These are phyloP conservation scores for Alternaria infectoria DNA, from an alignment of 2,329 filamentous ascomycete species.

Conservation along the genomic window DNA sequence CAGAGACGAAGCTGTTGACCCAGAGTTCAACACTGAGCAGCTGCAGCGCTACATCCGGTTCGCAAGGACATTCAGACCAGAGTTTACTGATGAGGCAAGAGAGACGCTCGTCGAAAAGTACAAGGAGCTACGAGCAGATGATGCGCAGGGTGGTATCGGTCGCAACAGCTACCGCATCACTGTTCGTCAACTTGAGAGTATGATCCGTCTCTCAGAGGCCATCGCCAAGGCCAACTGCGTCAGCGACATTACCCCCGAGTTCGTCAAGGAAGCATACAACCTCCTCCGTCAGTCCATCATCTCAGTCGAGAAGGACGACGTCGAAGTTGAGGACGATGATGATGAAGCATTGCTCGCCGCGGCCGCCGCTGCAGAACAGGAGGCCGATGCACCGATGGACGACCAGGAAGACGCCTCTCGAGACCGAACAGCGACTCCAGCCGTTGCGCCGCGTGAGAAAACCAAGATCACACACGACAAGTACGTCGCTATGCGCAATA, in stretches of 20 bases:
- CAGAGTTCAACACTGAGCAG: slow-evolving; percentile 95
- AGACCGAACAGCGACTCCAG: slow-evolving; percentile 46
- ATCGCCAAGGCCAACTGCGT: slow-evolving; percentile 98
- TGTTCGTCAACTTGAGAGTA: slow-evolving; percentile 90
- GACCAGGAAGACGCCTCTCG: slow-evolving; percentile 45
- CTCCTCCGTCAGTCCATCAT: slow-evolving; percentile 94
- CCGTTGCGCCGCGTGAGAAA: slow-evolving; percentile 59
- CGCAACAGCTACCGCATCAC: slow-evolving; percentile 98
- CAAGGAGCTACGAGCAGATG: slow-evolving; percentile 91
- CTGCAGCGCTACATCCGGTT: slow-evolving; percentile 97
- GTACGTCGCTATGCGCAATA: slow-evolving; percentile 88
- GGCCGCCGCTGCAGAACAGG: slow-evolving; percentile 55
- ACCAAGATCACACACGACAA: slow-evolving; percentile 96
- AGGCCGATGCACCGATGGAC: slow-evolving; percentile 49
- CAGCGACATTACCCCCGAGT: slow-evolving; percentile 80
- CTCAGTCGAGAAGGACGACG: slow-evolving; percentile 95
- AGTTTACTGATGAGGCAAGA: slow-evolving; percentile 88
- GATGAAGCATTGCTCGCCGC: slow-evolving; percentile 65
- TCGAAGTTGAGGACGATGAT: slow-evolving; percentile 87
- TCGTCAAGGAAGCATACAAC: slow-evolving; percentile 91
- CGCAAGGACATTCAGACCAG: slow-evolving; percentile 89
- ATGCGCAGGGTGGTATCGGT: slow-evolving; percentile 91
- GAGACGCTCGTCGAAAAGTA: slow-evolving; percentile 87
- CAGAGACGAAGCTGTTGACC: slow-evolving; percentile 87
- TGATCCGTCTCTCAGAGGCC: slow-evolving; percentile 96